Conservation (phyloP, 768 basidiomycete species). For the Podaxis sp. region DNA sequence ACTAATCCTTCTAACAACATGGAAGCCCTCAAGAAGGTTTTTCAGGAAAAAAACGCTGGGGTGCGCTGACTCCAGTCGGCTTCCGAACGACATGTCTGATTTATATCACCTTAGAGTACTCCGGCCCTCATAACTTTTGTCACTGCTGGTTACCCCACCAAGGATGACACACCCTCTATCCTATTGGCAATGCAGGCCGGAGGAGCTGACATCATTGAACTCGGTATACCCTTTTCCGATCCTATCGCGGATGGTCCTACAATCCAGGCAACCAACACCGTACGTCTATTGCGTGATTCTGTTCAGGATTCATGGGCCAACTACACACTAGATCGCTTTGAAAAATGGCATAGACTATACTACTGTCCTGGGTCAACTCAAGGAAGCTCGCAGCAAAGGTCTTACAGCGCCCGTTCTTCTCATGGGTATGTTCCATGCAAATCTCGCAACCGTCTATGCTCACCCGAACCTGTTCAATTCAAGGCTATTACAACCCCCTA, state of each 20-base stretch:
- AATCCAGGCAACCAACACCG: slow-evolving; percentile 93
- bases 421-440: slow-evolving; percentile 64
- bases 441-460: neutral
- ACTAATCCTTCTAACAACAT: slow-evolving; percentile 32
- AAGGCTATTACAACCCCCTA: slow-evolving; percentile 97
- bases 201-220: slow-evolving; percentile 91
- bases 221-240: slow-evolving; percentile 95
- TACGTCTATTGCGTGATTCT: slow-evolving; percentile 30
- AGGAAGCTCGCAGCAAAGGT: slow-evolving; percentile 76
- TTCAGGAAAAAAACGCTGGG: slow-evolving; percentile 58
- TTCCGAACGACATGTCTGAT: neutral
- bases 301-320: slow-evolving; percentile 2
- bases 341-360: slow-evolving; percentile 75
- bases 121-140: slow-evolving; percentile 83
- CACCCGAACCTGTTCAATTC: slow-evolving; percentile 2
- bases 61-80: slow-evolving; percentile 23
- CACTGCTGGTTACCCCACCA: slow-evolving; percentile 87
- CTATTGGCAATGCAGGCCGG: slow-evolving; percentile 91
- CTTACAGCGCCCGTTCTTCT: slow-evolving; percentile 84
- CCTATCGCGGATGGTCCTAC: slow-evolving; percentile 94
- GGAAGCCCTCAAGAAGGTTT: slow-evolving; percentile 69
- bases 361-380: slow-evolving; percentile 68
- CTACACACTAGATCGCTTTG: slow-evolving; percentile 65
- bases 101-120: slow-evolving; percentile 33
- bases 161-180: slow-evolving; percentile 77